Base-by-base conservation (phyloP, 768 basidiomycete species). In the Nidularia sp. region DNA sequence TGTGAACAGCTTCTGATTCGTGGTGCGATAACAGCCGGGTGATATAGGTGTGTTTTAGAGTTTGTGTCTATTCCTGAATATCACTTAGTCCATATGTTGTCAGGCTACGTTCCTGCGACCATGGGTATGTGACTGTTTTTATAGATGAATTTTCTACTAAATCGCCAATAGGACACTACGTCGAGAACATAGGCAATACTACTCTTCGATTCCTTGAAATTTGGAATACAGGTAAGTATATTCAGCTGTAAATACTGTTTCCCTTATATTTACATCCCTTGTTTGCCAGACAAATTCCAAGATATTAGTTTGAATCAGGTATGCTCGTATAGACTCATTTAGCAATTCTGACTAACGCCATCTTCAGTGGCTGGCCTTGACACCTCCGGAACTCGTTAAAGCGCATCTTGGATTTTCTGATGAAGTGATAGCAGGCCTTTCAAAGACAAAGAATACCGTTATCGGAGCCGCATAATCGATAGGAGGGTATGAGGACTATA, bases 101-200 rank as follows among this genome's bases (percentile, higher is more conserved):
- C 12, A 18, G 25, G 13, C 4, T 36, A 51, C 47, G 13, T 36
- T 34, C 10, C 44, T 13, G 10, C 18, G 12, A 49, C 56, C 10
- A 45, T 45, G 78, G 83, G 83, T 39, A 39, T 39, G 36, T 39
- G 36, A 9, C 36, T 39, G 36, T 15, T 39, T 39, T 15, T 15
- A 39, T 39, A 9, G 9, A 39, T 9, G 36, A 39, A 9, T 9
- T 15, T 15, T 9, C 36, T 15, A 15, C 36, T 39, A 15, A 39
- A 39, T 39, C n/a, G 12, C 48, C 56, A 8, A 45, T 45, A 79
- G 83, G 83, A 1, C 86, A 88, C 60, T 86, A 86, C 60, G 71
- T 87, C 29, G 84, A 86, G 62, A 85, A 86, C 62, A 81, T 75
- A 3, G 84, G 84, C 12, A 79, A 83, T 56, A 72, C 75, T 2